Conservation (phyloP, 306 rosid genomes). For the Castanea mollissima region DNA sequence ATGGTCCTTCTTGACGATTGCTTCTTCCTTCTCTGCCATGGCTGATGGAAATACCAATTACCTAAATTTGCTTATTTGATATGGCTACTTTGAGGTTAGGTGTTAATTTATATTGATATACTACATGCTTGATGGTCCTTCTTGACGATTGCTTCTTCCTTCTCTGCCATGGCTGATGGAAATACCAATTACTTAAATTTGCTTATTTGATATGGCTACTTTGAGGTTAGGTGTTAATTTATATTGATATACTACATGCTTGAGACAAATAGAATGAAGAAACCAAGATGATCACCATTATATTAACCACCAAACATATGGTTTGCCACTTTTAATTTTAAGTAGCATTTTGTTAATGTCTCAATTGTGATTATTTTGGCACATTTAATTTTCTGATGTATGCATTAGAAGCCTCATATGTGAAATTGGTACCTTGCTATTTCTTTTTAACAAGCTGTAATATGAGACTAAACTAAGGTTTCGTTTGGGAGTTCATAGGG, state of each 20-base stretch:
- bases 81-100: not conserved
- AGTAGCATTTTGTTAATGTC: too few species aligned
- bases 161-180: slow-evolving; percentile 52
- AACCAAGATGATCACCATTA: slow-evolving; percentile 30
- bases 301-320: slow-evolving; percentile 24
- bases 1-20: slow-evolving; percentile 58
- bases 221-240: slow-evolving; percentile 3
- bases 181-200: not conserved
- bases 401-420: too few species aligned
- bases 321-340: not conserved
- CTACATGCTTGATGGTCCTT: not conserved
- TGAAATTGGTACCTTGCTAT: too few species aligned
- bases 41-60: not conserved
- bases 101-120: slow-evolving; percentile 10
- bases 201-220: not conserved
- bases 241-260: not conserved
- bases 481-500: too few species aligned
- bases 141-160: slow-evolving; percentile 74
- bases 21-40: slow-evolving; percentile 86
- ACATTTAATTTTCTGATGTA: too few species aligned
- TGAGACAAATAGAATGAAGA: slow-evolving; percentile 35
- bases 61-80: not conserved
- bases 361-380: too few species aligned
- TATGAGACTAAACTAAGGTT: too few species aligned
- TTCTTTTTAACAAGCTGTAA: too few species aligned